A percentile compares a stretch with the other conserved stretches of the same genome.
Evolutionary conservation across 78 protist genomes (phyloP).

Genomic region (Emiliania huxleyi): DNA sequence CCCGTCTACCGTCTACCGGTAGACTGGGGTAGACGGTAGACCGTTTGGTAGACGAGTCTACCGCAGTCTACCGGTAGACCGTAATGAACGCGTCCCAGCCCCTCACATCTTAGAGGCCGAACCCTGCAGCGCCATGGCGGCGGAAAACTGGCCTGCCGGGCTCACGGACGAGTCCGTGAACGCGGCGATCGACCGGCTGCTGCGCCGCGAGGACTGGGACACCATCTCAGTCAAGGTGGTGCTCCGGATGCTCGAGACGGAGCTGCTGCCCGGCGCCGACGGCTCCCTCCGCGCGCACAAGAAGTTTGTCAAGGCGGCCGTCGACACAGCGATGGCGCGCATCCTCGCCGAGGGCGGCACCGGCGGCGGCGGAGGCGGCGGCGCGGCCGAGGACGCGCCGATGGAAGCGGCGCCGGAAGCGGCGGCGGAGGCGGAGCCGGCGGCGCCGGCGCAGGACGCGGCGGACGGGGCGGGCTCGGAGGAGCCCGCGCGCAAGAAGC

Average conservation of each 20-base stretch:
- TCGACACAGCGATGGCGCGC: neutral
- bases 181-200: neutral
- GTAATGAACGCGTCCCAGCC: too few species aligned
- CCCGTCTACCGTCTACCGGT: too few species aligned
- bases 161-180: neutral
- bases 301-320: neutral
- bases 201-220: neutral
- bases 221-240: neutral
- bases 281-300: neutral
- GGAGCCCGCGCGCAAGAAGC: neutral
- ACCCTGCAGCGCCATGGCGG: neutral
- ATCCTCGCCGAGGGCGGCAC: neutral
- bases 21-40: too few species aligned
- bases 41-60: too few species aligned
- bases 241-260: neutral
- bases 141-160: neutral
- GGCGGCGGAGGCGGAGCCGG: neutral
- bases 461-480: neutral
- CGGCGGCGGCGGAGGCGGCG: too few species aligned
- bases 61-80: too few species aligned
- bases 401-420: too few species aligned
- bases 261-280: neutral
- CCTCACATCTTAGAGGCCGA: too few species aligned
- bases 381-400: too few species aligned
- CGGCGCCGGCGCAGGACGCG: neutral